These are phyloP conservation scores for Teunomyces gatunensis DNA, from an alignment of 805 yeast species.

Conservation along the genomic window DNA sequence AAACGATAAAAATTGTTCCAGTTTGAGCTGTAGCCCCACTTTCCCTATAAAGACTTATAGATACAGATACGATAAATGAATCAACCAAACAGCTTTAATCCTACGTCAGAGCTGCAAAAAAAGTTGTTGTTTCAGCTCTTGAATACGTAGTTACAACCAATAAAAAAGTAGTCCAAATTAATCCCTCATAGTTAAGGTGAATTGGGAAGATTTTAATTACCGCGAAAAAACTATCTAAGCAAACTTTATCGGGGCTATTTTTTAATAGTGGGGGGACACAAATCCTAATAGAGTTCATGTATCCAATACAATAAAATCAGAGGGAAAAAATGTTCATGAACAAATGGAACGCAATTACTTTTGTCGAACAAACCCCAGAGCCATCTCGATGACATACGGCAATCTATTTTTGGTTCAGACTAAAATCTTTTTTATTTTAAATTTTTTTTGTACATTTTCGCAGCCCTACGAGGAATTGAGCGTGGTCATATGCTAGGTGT, in stretches of 20 bases:
- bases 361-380: no score
- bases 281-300: background rate
- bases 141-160: background rate
- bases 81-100: background rate
- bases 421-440: no score
- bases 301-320: background rate
- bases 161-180: background rate
- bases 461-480: background rate
- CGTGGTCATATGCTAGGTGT: background rate
- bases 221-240: background rate
- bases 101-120: background rate
- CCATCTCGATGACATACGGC: no score
- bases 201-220: background rate
- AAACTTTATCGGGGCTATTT: background rate
- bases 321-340: no score
- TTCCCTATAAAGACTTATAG: background rate
- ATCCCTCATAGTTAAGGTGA: constrained; percentile 3
- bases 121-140: background rate
- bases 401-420: no score
- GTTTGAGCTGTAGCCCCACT: background rate
- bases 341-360: no score
- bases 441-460: background rate
- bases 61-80: background rate
- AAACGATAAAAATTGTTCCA: background rate
- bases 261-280: background rate